Evolutionary conservation across 306 rosid genomes (phyloP).

Genomic region (Hippophae tibetana): DNA sequence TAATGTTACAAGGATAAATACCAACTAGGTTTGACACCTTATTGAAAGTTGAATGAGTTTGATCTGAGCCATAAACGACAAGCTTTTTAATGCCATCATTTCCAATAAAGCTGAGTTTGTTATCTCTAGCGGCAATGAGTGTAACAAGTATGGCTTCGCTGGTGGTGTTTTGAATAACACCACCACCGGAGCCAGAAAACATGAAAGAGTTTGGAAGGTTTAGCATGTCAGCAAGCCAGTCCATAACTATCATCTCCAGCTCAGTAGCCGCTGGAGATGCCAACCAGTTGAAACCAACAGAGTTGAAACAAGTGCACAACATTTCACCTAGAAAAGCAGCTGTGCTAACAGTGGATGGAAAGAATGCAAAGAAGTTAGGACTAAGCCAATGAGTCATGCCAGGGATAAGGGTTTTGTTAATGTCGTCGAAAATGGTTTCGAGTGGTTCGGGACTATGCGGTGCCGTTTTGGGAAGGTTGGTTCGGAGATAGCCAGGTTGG

Average conservation of each 20-base stretch:
- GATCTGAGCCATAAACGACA: slow-evolving; percentile 35
- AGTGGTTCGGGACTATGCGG: background rate
- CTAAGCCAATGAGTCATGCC: background rate
- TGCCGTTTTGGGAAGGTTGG: background rate
- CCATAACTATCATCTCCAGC: slow-evolving; percentile 11
- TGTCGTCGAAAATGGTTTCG: background rate
- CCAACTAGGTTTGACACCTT: slow-evolving; percentile 30
- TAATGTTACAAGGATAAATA: slow-evolving; percentile 6
- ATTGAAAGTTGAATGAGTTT: slow-evolving; percentile 26
- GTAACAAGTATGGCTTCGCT: slow-evolving; percentile 33
- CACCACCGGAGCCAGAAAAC: slow-evolving; percentile 16
- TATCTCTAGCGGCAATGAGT: slow-evolving; percentile 28
- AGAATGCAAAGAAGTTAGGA: background rate
- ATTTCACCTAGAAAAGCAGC: background rate
- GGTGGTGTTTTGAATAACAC: slow-evolving; percentile 30
- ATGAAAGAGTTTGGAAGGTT: slow-evolving; percentile 4
- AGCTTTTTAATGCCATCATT: slow-evolving; percentile 10
- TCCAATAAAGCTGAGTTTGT: slow-evolving; percentile 12
- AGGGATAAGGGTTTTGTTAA: background rate
- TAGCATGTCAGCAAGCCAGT: slow-evolving; percentile 8
- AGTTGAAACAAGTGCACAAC: slow-evolving; percentile 1
- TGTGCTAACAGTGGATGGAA: background rate
- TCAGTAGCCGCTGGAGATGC: slow-evolving; percentile 7
- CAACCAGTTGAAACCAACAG: slow-evolving; percentile 5
- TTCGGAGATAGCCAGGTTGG: background rate